Evolutionary conservation across 2,329 filamentous ascomycete genomes (phyloP).

Genomic region (Biscogniauxia marginata): DNA sequence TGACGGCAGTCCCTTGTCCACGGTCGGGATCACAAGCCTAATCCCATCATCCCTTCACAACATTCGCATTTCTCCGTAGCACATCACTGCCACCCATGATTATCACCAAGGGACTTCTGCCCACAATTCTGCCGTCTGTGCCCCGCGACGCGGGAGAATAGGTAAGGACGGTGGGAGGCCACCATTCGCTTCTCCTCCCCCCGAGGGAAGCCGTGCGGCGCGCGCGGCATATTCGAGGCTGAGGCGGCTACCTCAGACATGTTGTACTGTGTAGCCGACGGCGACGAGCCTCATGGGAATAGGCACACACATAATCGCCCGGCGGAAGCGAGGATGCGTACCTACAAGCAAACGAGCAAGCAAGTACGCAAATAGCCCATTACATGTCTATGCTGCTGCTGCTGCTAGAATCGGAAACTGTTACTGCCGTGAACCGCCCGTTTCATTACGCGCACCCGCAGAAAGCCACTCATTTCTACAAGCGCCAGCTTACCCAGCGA

Average conservation of each 20-base stretch:
- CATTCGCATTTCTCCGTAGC: neutral
- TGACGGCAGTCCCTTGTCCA: neutral
- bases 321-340: neutral
- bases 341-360: neutral
- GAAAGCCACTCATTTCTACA: neutral
- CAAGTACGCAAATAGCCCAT: neutral
- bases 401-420: neutral
- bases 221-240: slow-evolving; percentile 18
- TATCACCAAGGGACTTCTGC: neutral
- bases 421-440: neutral
- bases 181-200: neutral
- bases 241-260: slow-evolving; percentile 12
- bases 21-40: neutral
- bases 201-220: neutral
- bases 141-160: too few species aligned
- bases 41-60: neutral
- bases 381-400: neutral
- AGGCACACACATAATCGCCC: neutral
- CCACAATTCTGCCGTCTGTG: too few species aligned
- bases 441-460: neutral
- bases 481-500: neutral
- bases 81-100: neutral
- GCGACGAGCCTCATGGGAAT: slow-evolving; percentile 11
- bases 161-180: neutral
- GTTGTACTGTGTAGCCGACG: neutral